Conservation (phyloP, 2,329 filamentous ascomycete genomes). For the Fusarium sp. region DNA sequence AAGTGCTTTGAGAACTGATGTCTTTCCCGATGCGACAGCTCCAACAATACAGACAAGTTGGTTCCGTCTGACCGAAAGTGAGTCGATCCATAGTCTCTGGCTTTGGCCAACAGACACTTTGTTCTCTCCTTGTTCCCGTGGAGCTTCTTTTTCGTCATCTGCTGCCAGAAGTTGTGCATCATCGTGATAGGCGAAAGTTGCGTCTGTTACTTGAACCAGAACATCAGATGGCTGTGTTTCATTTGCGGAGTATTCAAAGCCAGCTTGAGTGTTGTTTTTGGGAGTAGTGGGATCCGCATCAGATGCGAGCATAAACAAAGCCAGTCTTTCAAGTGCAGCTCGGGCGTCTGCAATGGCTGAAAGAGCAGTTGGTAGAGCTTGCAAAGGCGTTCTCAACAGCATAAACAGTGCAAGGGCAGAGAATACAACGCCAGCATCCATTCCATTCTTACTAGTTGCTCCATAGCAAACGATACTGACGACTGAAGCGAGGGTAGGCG, state of each 20-base stretch:
- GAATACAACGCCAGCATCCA: slow-evolving; percentile 27
- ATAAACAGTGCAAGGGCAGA: slow-evolving; percentile 24
- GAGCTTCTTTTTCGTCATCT: neutral
- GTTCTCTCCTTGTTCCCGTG: neutral
- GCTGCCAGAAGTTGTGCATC: slow-evolving; percentile 1
- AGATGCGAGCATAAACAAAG: slow-evolving; percentile 24
- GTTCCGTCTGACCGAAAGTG: neutral
- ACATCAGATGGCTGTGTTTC: fast-evolving
- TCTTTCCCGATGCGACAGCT: slow-evolving; percentile 25
- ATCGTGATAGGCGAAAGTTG: slow-evolving; percentile 22
- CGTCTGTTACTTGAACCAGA: slow-evolving; percentile 14
- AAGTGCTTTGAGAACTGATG: slow-evolving; percentile 16
- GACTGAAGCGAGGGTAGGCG: slow-evolving; percentile 23
- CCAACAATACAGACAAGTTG: slow-evolving; percentile 27
- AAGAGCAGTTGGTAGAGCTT: slow-evolving; percentile 17
- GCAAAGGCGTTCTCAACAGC: slow-evolving; percentile 18
- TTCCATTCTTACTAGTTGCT: slow-evolving; percentile 17
- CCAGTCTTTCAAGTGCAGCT: slow-evolving; percentile 20
- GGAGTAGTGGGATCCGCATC: neutral
- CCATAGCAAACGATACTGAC: slow-evolving; percentile 33
- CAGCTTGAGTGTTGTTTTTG: neutral
- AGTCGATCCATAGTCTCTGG: slow-evolving; percentile 4
- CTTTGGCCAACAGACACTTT: neutral
- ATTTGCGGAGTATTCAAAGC: neutral
- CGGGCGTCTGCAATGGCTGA: slow-evolving; percentile 29